These are phyloP conservation scores for Cytospora mali DNA, from an alignment of 2,329 filamentous ascomycete species.

Conservation along the genomic window DNA sequence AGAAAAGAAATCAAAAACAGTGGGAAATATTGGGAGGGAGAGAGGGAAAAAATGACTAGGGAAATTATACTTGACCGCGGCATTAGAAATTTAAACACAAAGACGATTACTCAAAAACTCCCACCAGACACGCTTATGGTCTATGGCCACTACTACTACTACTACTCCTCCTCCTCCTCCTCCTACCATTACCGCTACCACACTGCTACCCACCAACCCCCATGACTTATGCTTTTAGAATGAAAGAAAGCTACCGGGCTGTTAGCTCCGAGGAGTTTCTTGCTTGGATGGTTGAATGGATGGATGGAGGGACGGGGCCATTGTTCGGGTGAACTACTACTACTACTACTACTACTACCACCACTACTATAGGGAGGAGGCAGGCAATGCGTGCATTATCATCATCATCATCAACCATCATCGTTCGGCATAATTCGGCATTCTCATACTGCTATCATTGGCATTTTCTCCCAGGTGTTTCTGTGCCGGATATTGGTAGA, in stretches of 20 bases:
- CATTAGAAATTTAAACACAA: neutral
- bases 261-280: neutral
- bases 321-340: neutral
- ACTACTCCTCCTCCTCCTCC: no score
- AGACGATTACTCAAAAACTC: neutral
- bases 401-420: neutral
- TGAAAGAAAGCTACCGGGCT: neutral
- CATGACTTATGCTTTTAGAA: slow-evolving; percentile 1
- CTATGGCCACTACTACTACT: no score
- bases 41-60: no score
- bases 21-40: neutral
- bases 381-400: neutral
- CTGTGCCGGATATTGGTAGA: neutral
- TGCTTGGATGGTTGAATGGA: no score
- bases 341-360: no score
- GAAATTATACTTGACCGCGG: no score
- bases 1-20: neutral
- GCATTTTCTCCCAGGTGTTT: neutral
- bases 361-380: neutral
- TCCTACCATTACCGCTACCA: neutral
- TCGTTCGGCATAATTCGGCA: neutral
- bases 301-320: neutral
- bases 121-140: neutral
- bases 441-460: neutral
- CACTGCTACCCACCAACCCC: neutral